Evolutionary conservation across 2,329 filamentous ascomycete species (phyloP).

Genomic region (Nakataea oryzae): DNA sequence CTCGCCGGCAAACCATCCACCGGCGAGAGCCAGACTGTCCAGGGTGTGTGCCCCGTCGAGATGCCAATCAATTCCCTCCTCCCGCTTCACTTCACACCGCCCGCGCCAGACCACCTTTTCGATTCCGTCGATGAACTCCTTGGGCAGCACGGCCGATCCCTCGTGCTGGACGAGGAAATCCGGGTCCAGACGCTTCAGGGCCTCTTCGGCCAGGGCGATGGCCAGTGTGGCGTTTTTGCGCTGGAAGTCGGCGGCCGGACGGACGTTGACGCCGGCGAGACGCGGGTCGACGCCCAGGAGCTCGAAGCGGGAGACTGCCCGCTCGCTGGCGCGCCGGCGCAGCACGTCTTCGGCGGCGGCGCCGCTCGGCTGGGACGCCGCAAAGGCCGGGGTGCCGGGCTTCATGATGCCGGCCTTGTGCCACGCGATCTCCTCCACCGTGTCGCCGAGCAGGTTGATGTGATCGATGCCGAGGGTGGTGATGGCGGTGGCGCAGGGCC

Average conservation of each 20-base stretch:
- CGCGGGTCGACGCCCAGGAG: constrained; percentile 11
- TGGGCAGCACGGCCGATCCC: constrained; percentile 24
- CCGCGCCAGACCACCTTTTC: constrained; percentile 60
- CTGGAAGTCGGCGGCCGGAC: constrained; percentile 11
- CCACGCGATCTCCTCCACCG: constrained; percentile 59
- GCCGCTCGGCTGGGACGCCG: constrained; percentile 37
- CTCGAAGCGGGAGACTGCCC: constrained; percentile 15
- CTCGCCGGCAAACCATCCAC: constrained; percentile 59
- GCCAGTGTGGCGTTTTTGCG: constrained; percentile 15
- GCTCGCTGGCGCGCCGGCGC: constrained; percentile 38
- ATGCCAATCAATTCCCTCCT: constrained; percentile 55
- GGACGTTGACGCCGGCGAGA: constrained; percentile 6
- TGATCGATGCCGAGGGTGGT: constrained; percentile 57
- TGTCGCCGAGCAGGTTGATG: constrained; percentile 49
- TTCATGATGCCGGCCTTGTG: constrained; percentile 68
- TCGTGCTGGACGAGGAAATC: not conserved
- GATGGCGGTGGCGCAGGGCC: constrained; percentile 22
- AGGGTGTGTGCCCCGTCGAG: constrained; percentile 83
- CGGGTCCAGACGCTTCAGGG: constrained; percentile 32
- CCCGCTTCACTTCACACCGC: constrained; percentile 56
- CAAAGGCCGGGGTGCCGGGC: constrained; percentile 44
- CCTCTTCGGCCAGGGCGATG: constrained; percentile 25
- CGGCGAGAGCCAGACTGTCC: constrained; percentile 70
- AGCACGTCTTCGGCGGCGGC: constrained; percentile 36
- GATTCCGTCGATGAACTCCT: constrained; percentile 53